Evolutionary conservation across 352 stramenopile genomes (phyloP), one percentile per base, ranked within the genome.

Genomic region (Hyaloperonospora brassicae): DNA sequence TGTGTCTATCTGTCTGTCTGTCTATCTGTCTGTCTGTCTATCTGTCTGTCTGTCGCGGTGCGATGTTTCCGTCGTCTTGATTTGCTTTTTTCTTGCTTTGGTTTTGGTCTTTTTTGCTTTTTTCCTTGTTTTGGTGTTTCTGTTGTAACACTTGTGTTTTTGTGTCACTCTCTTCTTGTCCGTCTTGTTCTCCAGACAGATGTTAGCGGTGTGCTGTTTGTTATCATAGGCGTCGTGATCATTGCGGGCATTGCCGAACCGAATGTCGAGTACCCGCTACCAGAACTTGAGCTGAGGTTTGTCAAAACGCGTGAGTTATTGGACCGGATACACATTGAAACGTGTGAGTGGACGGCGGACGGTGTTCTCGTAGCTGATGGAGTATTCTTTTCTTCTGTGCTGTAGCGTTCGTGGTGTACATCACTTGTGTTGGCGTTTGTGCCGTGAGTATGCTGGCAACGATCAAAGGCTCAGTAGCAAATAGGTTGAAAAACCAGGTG

Each of bases 391-490:
- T 2, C 31, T 21, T 59, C 17, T 41, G 45, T 44, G 10, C 31
- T 63, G 57, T 51, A 84, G 76, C 73, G 25, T 87, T 89, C 21
- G 68, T 87, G 36, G 71, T 90, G 35, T 93, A 93, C 52, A 87
- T 93, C 25, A 76, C 84, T 17, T 73, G 75, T 34, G 75, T 93
- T 21, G 77, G 77, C 24, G 73, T 91, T 2, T 76, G 73, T 45
- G 69, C 74, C 10, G 79, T 93, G 46, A 87, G 72, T 39, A 93
- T 93, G 77, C 69, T 93, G 13, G 84, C 84, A 31, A 91, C 80
- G n/a, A 93, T 93, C 70, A 91, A 93, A 64, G 84, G 84, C 25
- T 92, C 84, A 24, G 69, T 90, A 11, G 81, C 84, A 14, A 81
- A 93, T 56, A 77, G 78, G 5, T 66, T 93, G 14, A 93, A 92